Conservation (phyloP, 257 asterid genomes). For the Eustoma russellianum region DNA sequence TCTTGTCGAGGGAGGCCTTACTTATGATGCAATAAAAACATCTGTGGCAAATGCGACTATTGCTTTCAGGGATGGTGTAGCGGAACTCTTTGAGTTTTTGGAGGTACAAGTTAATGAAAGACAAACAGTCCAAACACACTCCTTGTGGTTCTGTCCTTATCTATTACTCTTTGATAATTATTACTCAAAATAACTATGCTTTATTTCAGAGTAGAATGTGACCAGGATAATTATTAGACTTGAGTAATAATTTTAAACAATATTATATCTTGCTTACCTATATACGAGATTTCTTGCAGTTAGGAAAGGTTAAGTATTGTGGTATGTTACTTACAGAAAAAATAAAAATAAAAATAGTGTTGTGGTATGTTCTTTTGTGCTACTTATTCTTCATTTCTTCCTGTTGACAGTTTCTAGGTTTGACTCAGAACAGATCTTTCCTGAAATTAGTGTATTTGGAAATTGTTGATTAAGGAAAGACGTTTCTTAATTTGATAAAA, state of each 20-base stretch:
- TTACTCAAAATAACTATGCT: no score
- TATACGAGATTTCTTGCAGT: no score
- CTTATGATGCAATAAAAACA: conserved; percentile 47
- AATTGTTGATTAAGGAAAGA: background rate
- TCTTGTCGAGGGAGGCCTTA: conserved; percentile 86
- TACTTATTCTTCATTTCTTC: background rate
- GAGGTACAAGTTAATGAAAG: conserved; percentile 42
- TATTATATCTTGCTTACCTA: no score
- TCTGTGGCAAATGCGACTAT: conserved; percentile 68
- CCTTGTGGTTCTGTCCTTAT: background rate
- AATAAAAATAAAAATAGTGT: no score
- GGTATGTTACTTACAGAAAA: no score
- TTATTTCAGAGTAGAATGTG: no score
- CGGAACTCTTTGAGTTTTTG: conserved; percentile 75
- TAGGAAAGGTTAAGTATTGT: no score
- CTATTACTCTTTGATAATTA: background rate
- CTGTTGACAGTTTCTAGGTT: background rate
- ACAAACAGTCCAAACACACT: background rate
- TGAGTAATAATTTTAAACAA: no score
- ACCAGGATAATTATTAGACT: no score
- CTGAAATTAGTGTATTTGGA: background rate
- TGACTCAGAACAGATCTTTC: background rate
- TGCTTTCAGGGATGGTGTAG: conserved; percentile 77
- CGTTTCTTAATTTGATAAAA: background rate
- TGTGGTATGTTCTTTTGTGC: no score